Base-by-base conservation (phyloP, 1,139 yeast genomes). In the Scheffersomyces segobiensis region DNA sequence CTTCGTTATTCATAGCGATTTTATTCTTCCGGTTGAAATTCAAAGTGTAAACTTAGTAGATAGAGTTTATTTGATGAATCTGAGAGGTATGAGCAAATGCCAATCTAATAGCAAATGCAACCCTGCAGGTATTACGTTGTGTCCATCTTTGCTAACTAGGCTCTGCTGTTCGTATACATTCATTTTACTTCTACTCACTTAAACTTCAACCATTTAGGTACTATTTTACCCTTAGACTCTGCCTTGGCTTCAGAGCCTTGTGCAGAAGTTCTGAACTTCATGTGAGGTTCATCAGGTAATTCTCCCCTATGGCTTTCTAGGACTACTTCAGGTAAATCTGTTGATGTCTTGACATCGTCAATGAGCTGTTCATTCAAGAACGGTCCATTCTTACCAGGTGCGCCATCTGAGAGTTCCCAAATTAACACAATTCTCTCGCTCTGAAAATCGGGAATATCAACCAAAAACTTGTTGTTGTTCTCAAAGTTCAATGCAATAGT, bases 241-340 rank as follows among this genome's bases (percentile, higher is more conserved):
- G 32, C 19, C n/a, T 48, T 54, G 42, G 50, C 39, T 19, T 48
- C 52, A 46, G 50, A 52, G 1, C n/a, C 26, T 21, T 24, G 73
- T 72, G 54, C 49, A 26, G 49, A n/a, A 6, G 55, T 46, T 18
- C 50, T 51, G 5, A 55, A 50, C 46, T 56, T 51, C 46, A 50
- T n/a, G 47, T 53, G 62, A 1, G 51, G 55, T 3, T 55, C 62
- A 1, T 63, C 70, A n/a, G 68, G 65, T 17, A 78, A 62, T 21
- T 68, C 64, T 2, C 70, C 68, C 59, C 83, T 68, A 52, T 70
- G 70, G 2, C 65, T 62, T 52, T 80, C 84, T 52, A 79, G 62
- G 19, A 73, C 66, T 22, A 80, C 71, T 57, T 78, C 82, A 1
- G 82, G 84, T 46, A 82, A 75, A 24, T 81, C 79, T 32, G 65